Evolutionary conservation across 2,329 filamentous ascomycete species (phyloP).

Genomic region (Ophiostoma himal-ulmi): DNA sequence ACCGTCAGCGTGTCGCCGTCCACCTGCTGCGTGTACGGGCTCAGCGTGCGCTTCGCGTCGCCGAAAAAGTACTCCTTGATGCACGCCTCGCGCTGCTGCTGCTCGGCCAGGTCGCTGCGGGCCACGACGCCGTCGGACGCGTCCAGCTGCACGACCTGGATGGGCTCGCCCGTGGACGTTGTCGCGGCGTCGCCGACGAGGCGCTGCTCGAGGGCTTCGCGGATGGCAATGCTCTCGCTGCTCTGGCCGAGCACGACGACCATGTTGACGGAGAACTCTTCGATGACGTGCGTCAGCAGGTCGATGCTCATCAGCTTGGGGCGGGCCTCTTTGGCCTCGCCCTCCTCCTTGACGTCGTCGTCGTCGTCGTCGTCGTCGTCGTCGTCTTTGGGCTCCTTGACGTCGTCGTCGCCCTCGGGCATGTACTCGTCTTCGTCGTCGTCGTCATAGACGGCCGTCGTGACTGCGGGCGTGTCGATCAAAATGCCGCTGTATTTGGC

Average conservation of each 20-base stretch:
- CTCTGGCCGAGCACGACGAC: constrained; percentile 73
- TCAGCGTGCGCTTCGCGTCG: constrained; percentile 66
- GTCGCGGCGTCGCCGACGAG: constrained; percentile 38
- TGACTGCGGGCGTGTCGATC: constrained; percentile 72
- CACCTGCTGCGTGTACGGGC: constrained; percentile 79
- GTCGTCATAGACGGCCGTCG: constrained; percentile 43
- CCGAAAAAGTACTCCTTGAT: constrained; percentile 96
- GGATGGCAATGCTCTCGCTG: constrained; percentile 48
- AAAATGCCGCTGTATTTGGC: constrained; percentile 72
- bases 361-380: neutral
- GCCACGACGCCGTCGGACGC: constrained; percentile 82
- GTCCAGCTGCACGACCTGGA: constrained; percentile 71
- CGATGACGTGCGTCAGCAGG: constrained; percentile 67
- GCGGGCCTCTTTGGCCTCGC: constrained; percentile 30
- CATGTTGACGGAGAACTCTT: constrained; percentile 64
- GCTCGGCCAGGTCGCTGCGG: constrained; percentile 67
- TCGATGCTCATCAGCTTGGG: constrained; percentile 54
- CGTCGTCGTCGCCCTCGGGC: neutral
- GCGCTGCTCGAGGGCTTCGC: constrained; percentile 65
- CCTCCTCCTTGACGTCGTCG: neutral
- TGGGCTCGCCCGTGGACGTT: constrained; percentile 57
- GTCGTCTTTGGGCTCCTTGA: neutral
- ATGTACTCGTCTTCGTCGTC: neutral
- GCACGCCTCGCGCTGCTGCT: constrained; percentile 64
- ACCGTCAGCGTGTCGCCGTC: constrained; percentile 69